phyloP scores from a whole-genome alignment of 2,329 filamentous ascomycete genomes.

The Truncatella angustata region DNA sequence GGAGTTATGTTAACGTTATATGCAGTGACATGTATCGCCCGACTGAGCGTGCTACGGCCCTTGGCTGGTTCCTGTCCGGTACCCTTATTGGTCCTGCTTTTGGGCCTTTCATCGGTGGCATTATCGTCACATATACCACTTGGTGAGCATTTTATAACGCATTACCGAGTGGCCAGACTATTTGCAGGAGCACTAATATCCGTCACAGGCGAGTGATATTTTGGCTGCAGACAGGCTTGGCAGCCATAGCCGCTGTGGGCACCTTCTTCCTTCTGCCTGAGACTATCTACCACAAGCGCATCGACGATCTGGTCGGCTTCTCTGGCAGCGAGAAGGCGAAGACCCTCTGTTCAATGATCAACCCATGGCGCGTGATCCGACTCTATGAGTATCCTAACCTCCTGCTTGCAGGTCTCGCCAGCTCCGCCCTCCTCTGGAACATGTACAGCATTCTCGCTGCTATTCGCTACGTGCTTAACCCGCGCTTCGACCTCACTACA shows the following conservation, averaged over 20 bases:
- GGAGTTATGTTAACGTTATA: constrained; percentile 12
- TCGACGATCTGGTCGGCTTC: constrained; percentile 59
- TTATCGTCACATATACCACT: constrained; percentile 70
- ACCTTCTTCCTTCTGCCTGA: constrained; percentile 69
- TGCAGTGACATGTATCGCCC: constrained; percentile 59
- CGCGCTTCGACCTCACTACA: constrained; percentile 62
- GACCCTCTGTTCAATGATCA: constrained; percentile 62
- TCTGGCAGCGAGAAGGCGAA: constrained; percentile 44
- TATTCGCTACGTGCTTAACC: constrained; percentile 66
- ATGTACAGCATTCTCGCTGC: constrained; percentile 60
- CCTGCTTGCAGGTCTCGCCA: constrained; percentile 56
- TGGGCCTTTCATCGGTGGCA: constrained; percentile 69
- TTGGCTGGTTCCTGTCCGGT: constrained; percentile 71
- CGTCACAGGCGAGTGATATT: constrained; percentile 63
- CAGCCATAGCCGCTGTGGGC: constrained; percentile 55
- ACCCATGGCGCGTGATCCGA: constrained; percentile 61
- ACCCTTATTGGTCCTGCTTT: constrained; percentile 70
- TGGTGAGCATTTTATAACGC: constrained; percentile 37
- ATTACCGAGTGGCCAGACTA: not conserved
- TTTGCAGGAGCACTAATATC: not conserved
- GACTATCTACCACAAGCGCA: constrained; percentile 65
- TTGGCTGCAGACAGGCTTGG: constrained; percentile 71
- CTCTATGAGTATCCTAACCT: constrained; percentile 70
- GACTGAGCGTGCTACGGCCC: constrained; percentile 67
- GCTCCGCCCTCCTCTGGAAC: constrained; percentile 69